Evolutionary conservation across 345 rosid genomes (phyloP).

Genomic region (Carallia brachiata): DNA sequence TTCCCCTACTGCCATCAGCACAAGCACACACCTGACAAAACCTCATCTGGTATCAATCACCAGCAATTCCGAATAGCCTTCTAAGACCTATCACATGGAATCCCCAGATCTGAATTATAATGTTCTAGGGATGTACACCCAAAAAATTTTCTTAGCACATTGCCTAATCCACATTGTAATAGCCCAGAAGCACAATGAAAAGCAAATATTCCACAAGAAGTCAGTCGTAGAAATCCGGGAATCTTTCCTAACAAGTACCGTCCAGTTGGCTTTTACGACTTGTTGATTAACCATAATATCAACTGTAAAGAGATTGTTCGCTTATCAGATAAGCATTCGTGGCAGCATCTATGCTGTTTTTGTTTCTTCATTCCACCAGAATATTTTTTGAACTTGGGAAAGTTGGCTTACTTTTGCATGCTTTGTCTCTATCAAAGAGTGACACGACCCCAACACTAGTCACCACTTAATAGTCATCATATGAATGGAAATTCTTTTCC

Average conservation of each 20-base stretch:
- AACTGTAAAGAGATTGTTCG: not conserved
- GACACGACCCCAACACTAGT: not conserved
- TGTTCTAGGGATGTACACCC: not conserved
- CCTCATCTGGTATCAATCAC: not conserved
- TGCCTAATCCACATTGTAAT: too few relatives aligned
- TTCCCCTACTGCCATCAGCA: not conserved
- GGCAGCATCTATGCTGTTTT: not conserved
- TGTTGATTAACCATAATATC: not conserved
- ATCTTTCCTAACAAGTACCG: not conserved
- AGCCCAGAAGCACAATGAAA: too few relatives aligned
- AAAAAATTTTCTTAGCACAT: too few relatives aligned
- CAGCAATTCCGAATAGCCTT: not conserved
- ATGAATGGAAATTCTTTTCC: not conserved
- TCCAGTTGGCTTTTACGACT: not conserved
- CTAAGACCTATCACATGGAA: not conserved
- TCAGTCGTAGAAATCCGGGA: not conserved
- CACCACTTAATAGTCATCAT: too few relatives aligned
- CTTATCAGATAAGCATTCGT: not conserved
- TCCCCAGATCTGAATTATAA: not conserved
- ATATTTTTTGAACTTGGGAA: not conserved
- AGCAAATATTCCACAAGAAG: not conserved
- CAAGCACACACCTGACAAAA: not conserved
- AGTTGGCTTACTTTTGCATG: not conserved
- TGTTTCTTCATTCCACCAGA: not conserved
- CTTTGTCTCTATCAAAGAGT: not conserved